Evolutionary conservation across 352 stramenopile genomes (phyloP), one percentile per base, ranked within the genome.

Genomic region (Phytophthora citrophthora): DNA sequence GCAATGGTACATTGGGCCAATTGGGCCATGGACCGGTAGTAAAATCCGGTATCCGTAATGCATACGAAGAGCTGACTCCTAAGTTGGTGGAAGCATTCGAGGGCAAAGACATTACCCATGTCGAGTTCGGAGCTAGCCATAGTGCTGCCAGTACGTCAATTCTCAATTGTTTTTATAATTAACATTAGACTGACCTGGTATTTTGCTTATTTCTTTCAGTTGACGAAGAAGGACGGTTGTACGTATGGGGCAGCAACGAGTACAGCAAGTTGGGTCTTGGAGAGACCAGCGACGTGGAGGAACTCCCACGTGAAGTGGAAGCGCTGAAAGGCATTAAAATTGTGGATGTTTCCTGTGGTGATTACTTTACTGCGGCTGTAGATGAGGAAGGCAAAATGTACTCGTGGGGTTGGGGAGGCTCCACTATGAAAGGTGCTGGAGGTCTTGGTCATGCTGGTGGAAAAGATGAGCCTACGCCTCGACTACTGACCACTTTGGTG

Each of bases 361-460:
- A 96, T 50, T 90, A 89, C 56, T 94, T 95, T 59, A 97, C 90
- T 20, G 86, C 85, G 12, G 91, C 89, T 0, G 79, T 97, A 12
- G 88, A 95, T 54, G 84, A 65, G 32, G 75, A 96, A 3, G 89
- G 90, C 64, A 93, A 93, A 62, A 83, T 96, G 47, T 98, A 93
- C 72, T 94, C 89, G 68, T 98, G 93, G 90, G 93, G 93, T 27
- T 95, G 83, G 86, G 88, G 88, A 54, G 86, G 88, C 32, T 94
- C 88, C 31, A 91, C 86, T 0, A 88, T 95, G 75, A 92, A 93
- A 43, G 88, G 86, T 18, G 81, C 81, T 2, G 83, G 86, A 43
- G 87, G 83, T 4, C 69, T 95, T 7, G 87, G 87, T 52, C 87
- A 93, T 38, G 86, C 81, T 12, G 82, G 81, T 15, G 87, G 84